Percentiles rank a stretch among this genome's conserved stretches.
phyloP scores from a whole-genome alignment of 306 rosid species.

The Acacia confusa region DNA sequence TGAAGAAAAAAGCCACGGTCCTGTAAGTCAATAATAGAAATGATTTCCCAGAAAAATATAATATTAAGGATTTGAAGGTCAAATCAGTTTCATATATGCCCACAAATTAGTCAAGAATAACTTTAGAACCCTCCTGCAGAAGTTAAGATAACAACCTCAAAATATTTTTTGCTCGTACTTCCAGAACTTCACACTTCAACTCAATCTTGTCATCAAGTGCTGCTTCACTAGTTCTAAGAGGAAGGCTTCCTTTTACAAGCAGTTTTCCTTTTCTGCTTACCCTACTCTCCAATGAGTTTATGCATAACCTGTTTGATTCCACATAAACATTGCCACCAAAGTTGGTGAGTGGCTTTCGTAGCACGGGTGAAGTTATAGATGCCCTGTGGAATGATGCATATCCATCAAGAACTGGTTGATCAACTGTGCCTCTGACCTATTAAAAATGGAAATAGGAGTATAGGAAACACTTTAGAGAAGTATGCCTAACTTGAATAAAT shows the following conservation, averaged over 20 bases:
- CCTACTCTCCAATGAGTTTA: slow-evolving; percentile 85
- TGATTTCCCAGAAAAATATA: not conserved
- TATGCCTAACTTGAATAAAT: slow-evolving; percentile 20
- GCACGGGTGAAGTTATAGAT: slow-evolving; percentile 85
- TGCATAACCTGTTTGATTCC: slow-evolving; percentile 88
- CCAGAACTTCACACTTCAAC: slow-evolving; percentile 85
- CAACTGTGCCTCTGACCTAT: slow-evolving; percentile 90
- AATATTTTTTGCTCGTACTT: slow-evolving; percentile 83
- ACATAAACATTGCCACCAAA: slow-evolving; percentile 87
- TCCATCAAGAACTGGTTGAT: slow-evolving; percentile 87
- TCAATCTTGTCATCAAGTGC: slow-evolving; percentile 81
- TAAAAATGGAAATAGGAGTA: slow-evolving; percentile 39
- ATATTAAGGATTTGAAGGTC: not conserved
- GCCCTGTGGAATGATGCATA: slow-evolving; percentile 92
- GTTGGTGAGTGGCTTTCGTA: slow-evolving; percentile 85
- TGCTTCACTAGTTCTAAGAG: slow-evolving; percentile 92
- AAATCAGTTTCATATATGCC: slow-evolving; percentile 20
- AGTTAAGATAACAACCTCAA: slow-evolving; percentile 55
- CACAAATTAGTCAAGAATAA: slow-evolving; percentile 10
- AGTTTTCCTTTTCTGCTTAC: slow-evolving; percentile 91
- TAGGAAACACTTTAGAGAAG: slow-evolving; percentile 25
- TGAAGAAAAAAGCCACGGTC: not conserved
- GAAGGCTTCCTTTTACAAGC: slow-evolving; percentile 85
- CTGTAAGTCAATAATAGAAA: not conserved
- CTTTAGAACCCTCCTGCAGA: slow-evolving; percentile 19